Evolutionary conservation across 768 basidiomycete species (phyloP), one percentile per base, ranked within the genome.

Genomic region (Mycena indigotica): DNA sequence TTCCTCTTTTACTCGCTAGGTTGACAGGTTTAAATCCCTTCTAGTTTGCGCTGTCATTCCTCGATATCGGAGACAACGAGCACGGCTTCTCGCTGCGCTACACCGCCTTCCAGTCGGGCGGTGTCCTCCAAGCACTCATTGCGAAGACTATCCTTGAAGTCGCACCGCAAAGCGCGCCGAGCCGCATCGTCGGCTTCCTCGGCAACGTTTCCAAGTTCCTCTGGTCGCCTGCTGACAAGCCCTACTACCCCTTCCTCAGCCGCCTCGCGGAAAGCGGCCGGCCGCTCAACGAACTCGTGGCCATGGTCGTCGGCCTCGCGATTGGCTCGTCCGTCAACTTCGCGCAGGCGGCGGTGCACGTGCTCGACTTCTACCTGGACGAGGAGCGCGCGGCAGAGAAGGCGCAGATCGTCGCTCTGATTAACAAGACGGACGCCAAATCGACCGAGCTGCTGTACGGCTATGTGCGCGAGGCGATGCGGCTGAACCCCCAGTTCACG

Each of bases 291-390:
- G 46, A 48, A 26, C 21, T 48, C 24, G 46, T 48, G 6, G 46
- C 24, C 6, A 28, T 28, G 46, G 25, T 48, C 5, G 13, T 48
- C 6, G 46, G 25, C 6, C 21, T 48, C 24, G 46, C 46, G 8
- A 13, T 25, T 24, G 46, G 13, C 4, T 25, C 46, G 46, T 48
- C 24, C 13, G 46, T 28, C 6, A 48, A 48, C 28, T 48, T 26
- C 19, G 12, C 46, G 6, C 46, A 48, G 15, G 46, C 46, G 5
- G 46, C 46, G 15, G 23, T 48, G 4, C 21, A 48, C 39, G 75
- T 84, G 19, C 67, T 85, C 46, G 77, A 84, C 61, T 83, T 84
- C 69, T 84, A 82, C 67, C 66, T 85, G 24, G 76, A 77, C 38
- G 77, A 77, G 35, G 66, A 64, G 21, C 73, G 71, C 16, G 71